Conservation (phyloP, 768 basidiomycete species). For the Xerocomellus intermedius region DNA sequence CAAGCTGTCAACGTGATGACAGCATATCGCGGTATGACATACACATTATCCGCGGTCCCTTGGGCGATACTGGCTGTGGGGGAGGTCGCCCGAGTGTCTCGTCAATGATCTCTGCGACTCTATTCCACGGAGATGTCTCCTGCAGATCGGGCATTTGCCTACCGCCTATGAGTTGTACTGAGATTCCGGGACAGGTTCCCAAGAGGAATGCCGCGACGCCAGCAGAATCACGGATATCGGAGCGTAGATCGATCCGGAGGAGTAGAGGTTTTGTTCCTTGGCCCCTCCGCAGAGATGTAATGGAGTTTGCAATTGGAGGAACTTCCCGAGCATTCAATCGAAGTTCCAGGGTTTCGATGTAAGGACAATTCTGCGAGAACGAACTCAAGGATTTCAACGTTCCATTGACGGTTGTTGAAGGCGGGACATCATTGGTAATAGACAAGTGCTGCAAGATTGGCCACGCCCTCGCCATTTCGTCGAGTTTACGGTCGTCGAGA, state of each 20-base stretch:
- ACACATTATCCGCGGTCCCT: conserved; percentile 18
- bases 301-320: background rate
- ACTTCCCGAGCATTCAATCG: conserved; percentile 20
- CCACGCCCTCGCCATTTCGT: conserved; percentile 19
- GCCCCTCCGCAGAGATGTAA: background rate
- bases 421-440: conserved; percentile 12
- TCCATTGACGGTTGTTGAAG: conserved; percentile 2
- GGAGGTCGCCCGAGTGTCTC: conserved; percentile 14
- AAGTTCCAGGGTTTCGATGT: conserved; percentile 15
- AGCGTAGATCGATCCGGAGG: conserved; percentile 16
- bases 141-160: conserved; percentile 7
- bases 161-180: conserved; percentile 3
- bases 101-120: conserved; percentile 19
- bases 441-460: conserved; percentile 17
- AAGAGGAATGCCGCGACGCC: conserved; percentile 20
- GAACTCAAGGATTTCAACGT: conserved; percentile 12
- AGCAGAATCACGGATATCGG: conserved; percentile 19
- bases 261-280: background rate
- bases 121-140: conserved; percentile 22
- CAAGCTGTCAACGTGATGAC: background rate
- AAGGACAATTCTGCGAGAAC: conserved; percentile 16
- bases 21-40: background rate
- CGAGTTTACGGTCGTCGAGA: conserved; percentile 13
- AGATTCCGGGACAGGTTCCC: conserved; percentile 5
- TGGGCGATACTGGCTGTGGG: background rate